Evolutionary conservation across 768 basidiomycete species (phyloP).

Genomic region (Collybia nuda): DNA sequence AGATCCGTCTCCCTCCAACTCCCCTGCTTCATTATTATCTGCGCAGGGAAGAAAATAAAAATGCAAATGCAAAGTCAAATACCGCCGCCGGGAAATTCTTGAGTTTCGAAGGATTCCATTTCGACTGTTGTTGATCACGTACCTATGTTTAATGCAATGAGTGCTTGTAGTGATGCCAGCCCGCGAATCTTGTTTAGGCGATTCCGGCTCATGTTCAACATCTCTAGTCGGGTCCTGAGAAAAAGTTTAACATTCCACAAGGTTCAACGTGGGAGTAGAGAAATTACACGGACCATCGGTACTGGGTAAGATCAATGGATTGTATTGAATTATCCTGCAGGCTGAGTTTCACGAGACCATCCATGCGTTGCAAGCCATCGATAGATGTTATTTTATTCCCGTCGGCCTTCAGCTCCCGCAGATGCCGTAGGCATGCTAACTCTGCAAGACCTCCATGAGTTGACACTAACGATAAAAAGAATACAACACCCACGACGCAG

Average conservation of each 20-base stretch:
- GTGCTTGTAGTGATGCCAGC: conserved; percentile 56
- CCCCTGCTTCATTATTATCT: conserved; percentile 74
- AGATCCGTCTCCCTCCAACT: conserved; percentile 49
- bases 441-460: conserved; percentile 45
- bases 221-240: conserved; percentile 66
- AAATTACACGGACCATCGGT: conserved; percentile 61
- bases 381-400: conserved; percentile 74
- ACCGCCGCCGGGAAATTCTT: conserved; percentile 7
- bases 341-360: conserved; percentile 82
- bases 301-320: conserved; percentile 56
- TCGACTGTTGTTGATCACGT: conserved; percentile 30
- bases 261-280: conserved; percentile 12
- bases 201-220: conserved; percentile 82
- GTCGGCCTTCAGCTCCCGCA: conserved; percentile 90
- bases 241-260: conserved; percentile 11
- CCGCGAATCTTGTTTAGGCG: conserved; percentile 57
- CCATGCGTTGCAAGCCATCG: conserved; percentile 77
- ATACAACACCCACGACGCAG: conserved; percentile 66
- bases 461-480: conserved; percentile 7
- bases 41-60: conserved; percentile 13
- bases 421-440: conserved; percentile 76
- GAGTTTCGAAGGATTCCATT: conserved; percentile 21
- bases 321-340: conserved; percentile 72
- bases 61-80: conserved; percentile 6
- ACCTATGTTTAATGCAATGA: conserved; percentile 85